Base-by-base conservation (phyloP, 192 early-diverging fungal genomes). In the Backusella macrospora region DNA sequence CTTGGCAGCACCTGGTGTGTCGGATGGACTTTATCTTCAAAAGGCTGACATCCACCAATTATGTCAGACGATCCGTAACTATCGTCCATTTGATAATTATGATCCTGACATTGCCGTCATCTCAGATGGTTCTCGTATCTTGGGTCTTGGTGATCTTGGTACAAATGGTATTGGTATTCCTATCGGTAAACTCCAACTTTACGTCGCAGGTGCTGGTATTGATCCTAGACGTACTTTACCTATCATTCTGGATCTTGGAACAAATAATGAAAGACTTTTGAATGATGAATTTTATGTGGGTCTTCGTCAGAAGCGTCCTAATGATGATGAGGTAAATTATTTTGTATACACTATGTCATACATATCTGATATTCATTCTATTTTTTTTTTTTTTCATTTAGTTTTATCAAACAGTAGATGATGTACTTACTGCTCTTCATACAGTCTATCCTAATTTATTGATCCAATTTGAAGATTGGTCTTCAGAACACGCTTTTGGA, bases 391-490 rank as follows among this genome's bases (percentile, higher is more conserved):
- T n/a, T n/a, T n/a, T n/a, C 34, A 2, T n/a, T 4, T 46, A 68
- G 82, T 98, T 96, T 82, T 96, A 90, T 81, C 86, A 82, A 7
- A 94, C 92, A 62, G 86, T 97, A 42, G 96, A 98, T 74, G 88
- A 90, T 76, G 92, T 96, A 37, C 86, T 98, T 77, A 75, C 79
- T 29, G 89, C 90, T 40, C 80, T 98, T 37, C 86, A 83, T 48
- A 76, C 71, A 9, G 85, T 90, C 37, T 96, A 93, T 84, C 95
- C 95, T 6, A 80, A 90, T 48, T 73, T 96, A 72, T 86, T 99
- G 26, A 91, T 99, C 63, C 97, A 99, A 85, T 98, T 97, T 70
- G 97, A 99, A 81, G 97, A 99, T 77, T 99, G 96, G 76, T 94
- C 93, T 40, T 92, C 93, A 8, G 94, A 96, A 74, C 95, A 98